These are phyloP conservation scores for Cucumis cinereus DNA, from an alignment of 306 rosid genomes.

Conservation along the genomic window DNA sequence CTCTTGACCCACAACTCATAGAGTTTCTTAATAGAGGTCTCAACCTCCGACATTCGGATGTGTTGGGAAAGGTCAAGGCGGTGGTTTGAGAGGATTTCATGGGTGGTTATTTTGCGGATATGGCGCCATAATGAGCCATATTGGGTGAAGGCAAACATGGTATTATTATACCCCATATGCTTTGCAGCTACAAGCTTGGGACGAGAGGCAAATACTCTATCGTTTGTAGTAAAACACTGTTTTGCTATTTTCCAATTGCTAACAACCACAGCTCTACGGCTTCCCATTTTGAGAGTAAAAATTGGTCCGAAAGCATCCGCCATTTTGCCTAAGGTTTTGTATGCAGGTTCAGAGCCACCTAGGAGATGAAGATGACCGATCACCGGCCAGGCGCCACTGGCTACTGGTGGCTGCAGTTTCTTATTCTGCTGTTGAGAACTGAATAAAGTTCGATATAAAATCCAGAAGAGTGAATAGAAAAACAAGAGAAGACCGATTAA, in stretches of 20 bases:
- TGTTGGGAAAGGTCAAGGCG: slow-evolving; percentile 36
- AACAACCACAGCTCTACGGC: slow-evolving; percentile 28
- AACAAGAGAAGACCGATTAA: too few relatives aligned
- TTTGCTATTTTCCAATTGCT: slow-evolving; percentile 43
- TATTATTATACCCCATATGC: slow-evolving; percentile 39
- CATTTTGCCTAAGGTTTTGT: slow-evolving; percentile 9
- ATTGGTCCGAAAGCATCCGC: slow-evolving; percentile 22
- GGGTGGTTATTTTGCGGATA: slow-evolving; percentile 33
- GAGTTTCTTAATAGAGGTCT: background rate
- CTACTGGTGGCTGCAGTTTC: slow-evolving; percentile 8
- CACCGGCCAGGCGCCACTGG: too few relatives aligned
- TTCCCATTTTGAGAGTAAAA: slow-evolving; percentile 14
- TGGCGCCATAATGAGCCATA: slow-evolving; percentile 40
- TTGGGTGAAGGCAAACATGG: slow-evolving; percentile 37
- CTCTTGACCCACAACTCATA: slow-evolving; percentile 8
- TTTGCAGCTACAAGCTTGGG: slow-evolving; percentile 32
- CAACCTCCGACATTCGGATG: slow-evolving; percentile 27
- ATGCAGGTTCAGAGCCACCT: background rate
- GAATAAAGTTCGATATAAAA: too few relatives aligned
- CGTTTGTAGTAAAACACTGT: slow-evolving; percentile 46
- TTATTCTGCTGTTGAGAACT: background rate
- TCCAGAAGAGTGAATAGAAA: too few relatives aligned
- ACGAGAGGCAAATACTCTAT: slow-evolving; percentile 40
- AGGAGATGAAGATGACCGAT: slow-evolving; percentile 14
- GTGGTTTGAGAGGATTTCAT: slow-evolving; percentile 35